Conservation (phyloP, 1,284 basidiomycete genomes). For the Trametes sp. region DNA sequence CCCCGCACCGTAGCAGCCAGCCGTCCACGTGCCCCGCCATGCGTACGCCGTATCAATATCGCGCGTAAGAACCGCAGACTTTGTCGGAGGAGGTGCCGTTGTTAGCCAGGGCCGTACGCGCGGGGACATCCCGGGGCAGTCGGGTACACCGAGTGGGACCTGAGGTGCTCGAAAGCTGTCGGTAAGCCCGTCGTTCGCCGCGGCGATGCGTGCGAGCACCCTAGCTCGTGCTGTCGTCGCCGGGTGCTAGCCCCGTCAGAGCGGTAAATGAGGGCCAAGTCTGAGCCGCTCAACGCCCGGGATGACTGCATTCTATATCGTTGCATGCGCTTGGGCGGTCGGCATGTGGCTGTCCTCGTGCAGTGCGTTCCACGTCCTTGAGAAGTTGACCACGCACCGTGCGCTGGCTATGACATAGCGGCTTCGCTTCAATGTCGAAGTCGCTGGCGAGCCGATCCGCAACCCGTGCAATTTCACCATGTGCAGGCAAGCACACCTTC, state of each 20-base stretch:
- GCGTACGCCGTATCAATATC: constrained; percentile 16
- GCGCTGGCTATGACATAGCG: constrained; percentile 18
- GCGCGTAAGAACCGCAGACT: constrained; percentile 16
- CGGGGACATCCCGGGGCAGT: constrained; percentile 8
- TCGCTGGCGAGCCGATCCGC: constrained; percentile 15
- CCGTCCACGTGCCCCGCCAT: constrained; percentile 23
- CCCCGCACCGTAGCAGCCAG: constrained; percentile 10
- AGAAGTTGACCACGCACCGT: constrained; percentile 29
- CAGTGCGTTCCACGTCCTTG: constrained; percentile 27
- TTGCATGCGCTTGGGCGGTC: constrained; percentile 24
- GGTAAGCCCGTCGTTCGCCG: constrained; percentile 24
- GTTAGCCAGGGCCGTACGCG: constrained; percentile 11
- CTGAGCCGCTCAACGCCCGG: constrained; percentile 27
- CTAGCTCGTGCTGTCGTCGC: constrained; percentile 25
- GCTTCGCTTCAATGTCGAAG: constrained; percentile 23
- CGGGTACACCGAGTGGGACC: constrained; percentile 15
- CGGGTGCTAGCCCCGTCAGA: constrained; percentile 11
- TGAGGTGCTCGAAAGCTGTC: constrained; percentile 18
- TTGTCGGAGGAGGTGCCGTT: constrained; percentile 11
- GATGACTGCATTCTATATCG: constrained; percentile 20
- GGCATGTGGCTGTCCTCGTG: constrained; percentile 24
- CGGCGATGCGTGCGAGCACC: constrained; percentile 27
- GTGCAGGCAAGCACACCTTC: constrained; percentile 18
- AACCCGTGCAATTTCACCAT: constrained; percentile 25
- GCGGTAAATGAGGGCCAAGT: constrained; percentile 28